Evolutionary conservation across 441 rosid species (phyloP).

Genomic region (Gossypium schwendimanii): DNA sequence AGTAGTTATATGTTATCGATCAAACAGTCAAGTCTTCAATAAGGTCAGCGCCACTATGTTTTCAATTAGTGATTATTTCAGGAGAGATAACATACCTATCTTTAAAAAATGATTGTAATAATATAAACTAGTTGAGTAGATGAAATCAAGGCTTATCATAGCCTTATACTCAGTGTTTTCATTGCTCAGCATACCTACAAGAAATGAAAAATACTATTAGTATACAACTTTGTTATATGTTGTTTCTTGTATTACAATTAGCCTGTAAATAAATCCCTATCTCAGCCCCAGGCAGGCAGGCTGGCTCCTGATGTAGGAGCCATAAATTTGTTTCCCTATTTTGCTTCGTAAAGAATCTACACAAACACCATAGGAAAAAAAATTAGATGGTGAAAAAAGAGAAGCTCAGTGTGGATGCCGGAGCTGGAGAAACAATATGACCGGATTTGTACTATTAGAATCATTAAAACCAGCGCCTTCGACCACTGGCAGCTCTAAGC

Average conservation of each 20-base stretch:
- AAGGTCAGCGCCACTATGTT: no score
- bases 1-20: background rate
- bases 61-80: background rate
- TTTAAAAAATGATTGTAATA: background rate
- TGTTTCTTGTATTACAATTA: background rate
- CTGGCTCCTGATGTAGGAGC: background rate
- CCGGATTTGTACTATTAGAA: background rate
- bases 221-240: background rate
- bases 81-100: background rate
- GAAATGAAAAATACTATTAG: background rate
- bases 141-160: background rate
- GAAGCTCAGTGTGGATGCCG: background rate
- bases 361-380: background rate
- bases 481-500: constrained; percentile 31
- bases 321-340: background rate
- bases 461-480: constrained; percentile 33
- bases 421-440: background rate
- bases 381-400: background rate
- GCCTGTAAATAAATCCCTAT: background rate
- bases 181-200: background rate
- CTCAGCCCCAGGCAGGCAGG: background rate
- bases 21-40: background rate
- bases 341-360: background rate
- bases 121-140: background rate
- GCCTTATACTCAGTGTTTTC: background rate